Evolutionary conservation across 495 filamentous ascomycete species (phyloP), one percentile per base, ranked within the genome.

Genomic region (Chlorociboria aeruginascens): DNA sequence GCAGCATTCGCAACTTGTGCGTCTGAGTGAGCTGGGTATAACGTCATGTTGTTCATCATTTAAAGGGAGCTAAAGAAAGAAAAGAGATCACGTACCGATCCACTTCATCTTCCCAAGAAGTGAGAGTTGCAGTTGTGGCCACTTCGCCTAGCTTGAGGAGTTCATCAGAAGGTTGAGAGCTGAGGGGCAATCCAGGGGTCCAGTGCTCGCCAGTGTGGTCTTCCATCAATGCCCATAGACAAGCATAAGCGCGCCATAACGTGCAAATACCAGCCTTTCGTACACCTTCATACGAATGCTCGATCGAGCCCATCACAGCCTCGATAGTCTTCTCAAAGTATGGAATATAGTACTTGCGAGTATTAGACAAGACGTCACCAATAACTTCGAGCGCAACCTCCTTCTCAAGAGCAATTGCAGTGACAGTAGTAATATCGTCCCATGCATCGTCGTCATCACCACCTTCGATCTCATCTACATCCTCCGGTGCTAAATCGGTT

Each of bases 11-110:
- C 84, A 78, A 68, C 60, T 69, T 74, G 73, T 70, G 85, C 78
- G 77, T 97, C 82, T 83, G 83, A 95, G 90, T 95, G 90, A 96
- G 89, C 88, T 96, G 89, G 89, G 90, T 89, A 60, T 83, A 87
- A 92, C 86, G 86, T 86, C 79, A 69, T 66, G 66, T 66, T 76
- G 66, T 67, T 95, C 86, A 95, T 97, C 89, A 90, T 89, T 62
- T 63, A 48, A 42, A 16, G 13, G 28, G 17, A 7, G 20, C 6
- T 17, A 25, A 44, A 12, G 17, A 41, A 47, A 48, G 42, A 50
- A 39, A 56, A 52, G 39, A 33, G 50, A 45, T 38, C 57, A 76
- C 82, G 56, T 83, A 95, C 92, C 89, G 81, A 66, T 97, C 92
- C 58, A 78, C 76, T 66, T 98, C 93, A 55, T 92, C 85, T 53